Base-by-base conservation (phyloP, 73 alveolate genomes). In the Blepharisma stoltei region DNA sequence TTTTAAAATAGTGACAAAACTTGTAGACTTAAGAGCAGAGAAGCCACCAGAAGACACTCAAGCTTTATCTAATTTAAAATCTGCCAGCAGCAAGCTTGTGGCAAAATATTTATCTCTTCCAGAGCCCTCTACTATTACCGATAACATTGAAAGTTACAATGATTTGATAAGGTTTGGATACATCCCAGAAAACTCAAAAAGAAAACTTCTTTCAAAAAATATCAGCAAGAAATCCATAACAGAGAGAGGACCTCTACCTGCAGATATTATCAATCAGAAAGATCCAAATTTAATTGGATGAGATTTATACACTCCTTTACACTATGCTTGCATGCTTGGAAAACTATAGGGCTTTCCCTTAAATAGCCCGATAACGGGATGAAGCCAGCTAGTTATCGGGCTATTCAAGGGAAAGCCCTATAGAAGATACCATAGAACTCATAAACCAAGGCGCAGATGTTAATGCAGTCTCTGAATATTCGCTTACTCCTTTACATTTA, bases 251-350 rank as follows among this genome's bases (percentile, higher is more conserved):
- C 65, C 83, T 25, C 92, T 94, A 23, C 70, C 79, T 70, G 66
- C 90, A 47, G 92, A 92, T 78, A 65, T 94, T 43, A 91, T 86
- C 21, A 54, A 81, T 70, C 94, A 88, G 53, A 95, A 95, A 49
- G 92, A 94, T 76, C 91, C 93, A 7, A 89, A 94, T 81, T 76
- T 76, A 45, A 85, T 81, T 75, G 99, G 92, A 68, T 83, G 94
- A 52, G 92, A 94, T 83, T 96, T 96, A 32, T 94, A 97, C 97
- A 85, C 97, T 14, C 94, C 99, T 18, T 82, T 94, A 18, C 99
- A 94, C 79, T 94, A 92, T 82, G 99, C 99, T n/a, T 88, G 95
- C 41, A 82, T 82, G 65, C 54, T 47, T 65, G 99, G 99, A 48
- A 97, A 92, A 78, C 54, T 78, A n/a, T n/a, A n/a, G n/a, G n/a